Base-by-base conservation (phyloP, 1,284 basidiomycete genomes). In the Ganoderma leucocontextum region DNA sequence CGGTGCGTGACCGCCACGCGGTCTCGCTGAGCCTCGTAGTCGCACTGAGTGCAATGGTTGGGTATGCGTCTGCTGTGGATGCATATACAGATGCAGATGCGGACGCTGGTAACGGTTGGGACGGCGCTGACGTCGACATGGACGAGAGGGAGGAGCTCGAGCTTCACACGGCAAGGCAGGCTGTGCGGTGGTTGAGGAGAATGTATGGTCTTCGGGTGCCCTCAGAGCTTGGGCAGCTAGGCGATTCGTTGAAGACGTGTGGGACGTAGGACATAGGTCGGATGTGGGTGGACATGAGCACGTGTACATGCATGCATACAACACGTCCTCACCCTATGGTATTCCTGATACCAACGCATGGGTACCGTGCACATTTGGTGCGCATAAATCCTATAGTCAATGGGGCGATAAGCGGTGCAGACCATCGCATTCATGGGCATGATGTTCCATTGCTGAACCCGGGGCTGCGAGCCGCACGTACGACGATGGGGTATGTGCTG, bases 121-220 rank as follows among this genome's bases (percentile, higher is more conserved):
- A 59, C 10, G 19, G 38, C 36, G 38, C n/a, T 38, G 57, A 38
- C 35, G 35, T 35, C 35, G 35, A 57, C 22, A 52, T 22, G 42
- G 9, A 57, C 52, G 6, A 35, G 22, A 25, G 62, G 8, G 64
- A 62, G 42, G 62, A 66, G 29, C 52, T 60, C 6, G 65, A 68
- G 17, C 55, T 44, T 13, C 57, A 65, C 12, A 53, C 42, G 5
- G 68, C 65, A 19, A 58, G 63, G 44, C 70, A 69, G 53, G 65
- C 70, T 13, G 58, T 69, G 39, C 60, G 68, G 58, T 19, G 62
- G 61, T 44, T 72, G 60, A 57, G 68, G 62, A 57, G 65, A 58
- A 65, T 65, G 57, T 72, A 69, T 25, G 68, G 67, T 19, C 19
- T 71, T 13, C 49, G 61, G 17, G 53, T 44, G 41, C 49, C 42